Conservation (phyloP, 257 asterid genomes). For the Ajuga chamaepitys region DNA sequence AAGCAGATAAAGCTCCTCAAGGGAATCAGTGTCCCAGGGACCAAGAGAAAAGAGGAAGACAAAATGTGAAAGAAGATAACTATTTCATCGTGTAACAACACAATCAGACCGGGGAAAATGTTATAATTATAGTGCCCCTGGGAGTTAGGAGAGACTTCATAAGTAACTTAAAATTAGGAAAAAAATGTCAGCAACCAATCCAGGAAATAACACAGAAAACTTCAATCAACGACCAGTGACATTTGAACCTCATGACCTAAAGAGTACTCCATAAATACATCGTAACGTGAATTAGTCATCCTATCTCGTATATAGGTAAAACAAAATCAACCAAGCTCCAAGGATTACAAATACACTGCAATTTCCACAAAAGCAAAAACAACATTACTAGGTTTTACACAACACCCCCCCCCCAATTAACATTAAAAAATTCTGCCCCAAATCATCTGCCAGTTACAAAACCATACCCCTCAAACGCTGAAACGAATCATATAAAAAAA, state of each 20-base stretch:
- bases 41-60: not conserved
- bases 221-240: not conserved
- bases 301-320: not conserved
- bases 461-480: constrained; percentile 10
- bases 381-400: not conserved
- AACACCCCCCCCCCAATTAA: not conserved
- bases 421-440: not conserved
- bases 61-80: not conserved
- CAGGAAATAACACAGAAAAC: constrained; percentile 2
- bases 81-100: not conserved
- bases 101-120: not conserved
- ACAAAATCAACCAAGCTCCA: constrained; percentile 5
- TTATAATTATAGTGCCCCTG: not conserved
- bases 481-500: not conserved
- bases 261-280: not conserved
- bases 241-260: not conserved
- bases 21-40: not conserved
- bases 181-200: not conserved
- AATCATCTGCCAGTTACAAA: not conserved
- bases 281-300: not conserved
- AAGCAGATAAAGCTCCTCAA: constrained; percentile 7
- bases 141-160: not conserved
- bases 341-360: not conserved
- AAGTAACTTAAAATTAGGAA: not conserved
- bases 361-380: not conserved